Evolutionary conservation across 495 filamentous ascomycete genomes (phyloP).

Genomic region (Neurospora sp.): DNA sequence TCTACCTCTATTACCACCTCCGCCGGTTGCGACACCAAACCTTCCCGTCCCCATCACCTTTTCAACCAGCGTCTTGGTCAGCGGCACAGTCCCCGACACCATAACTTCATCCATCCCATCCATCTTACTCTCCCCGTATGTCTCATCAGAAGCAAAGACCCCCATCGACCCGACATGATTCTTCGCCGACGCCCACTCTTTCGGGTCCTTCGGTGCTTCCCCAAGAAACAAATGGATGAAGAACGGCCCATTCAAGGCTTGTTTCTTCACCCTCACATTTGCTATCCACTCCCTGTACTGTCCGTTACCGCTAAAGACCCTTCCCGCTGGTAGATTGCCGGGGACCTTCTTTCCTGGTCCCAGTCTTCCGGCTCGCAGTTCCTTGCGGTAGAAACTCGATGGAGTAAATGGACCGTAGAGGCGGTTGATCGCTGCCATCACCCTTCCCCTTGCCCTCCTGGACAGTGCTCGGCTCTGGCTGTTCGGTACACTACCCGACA

Average conservation of each 20-base stretch:
- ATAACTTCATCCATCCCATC: slow-evolving; percentile 6
- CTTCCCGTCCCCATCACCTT: slow-evolving; percentile 15
- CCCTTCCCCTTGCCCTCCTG: slow-evolving; percentile 19
- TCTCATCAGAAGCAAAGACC: slow-evolving; percentile 31
- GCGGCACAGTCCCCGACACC: slow-evolving; percentile 46
- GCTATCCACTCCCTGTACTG: slow-evolving; percentile 49
- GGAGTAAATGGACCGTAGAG: slow-evolving; percentile 42
- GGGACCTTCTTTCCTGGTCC: not conserved
- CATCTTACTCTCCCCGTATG: slow-evolving; percentile 7
- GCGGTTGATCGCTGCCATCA: slow-evolving; percentile 40
- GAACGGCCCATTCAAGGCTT: slow-evolving; percentile 44
- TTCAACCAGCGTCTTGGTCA: slow-evolving; percentile 42
- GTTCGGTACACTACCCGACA: slow-evolving; percentile 4
- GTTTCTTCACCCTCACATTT: slow-evolving; percentile 47
- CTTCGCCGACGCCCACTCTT: slow-evolving; percentile 30
- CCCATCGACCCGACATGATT: slow-evolving; percentile 46
- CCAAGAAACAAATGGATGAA: slow-evolving; percentile 55
- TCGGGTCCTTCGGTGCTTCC: slow-evolving; percentile 25
- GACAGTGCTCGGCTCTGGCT: slow-evolving; percentile 2
- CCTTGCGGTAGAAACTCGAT: slow-evolving; percentile 21
- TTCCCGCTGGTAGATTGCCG: not conserved
- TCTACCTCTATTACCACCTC: no score
- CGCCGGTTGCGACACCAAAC: not conserved
- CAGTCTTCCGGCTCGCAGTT: slow-evolving; percentile 3
- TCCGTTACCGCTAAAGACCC: slow-evolving; percentile 17